A percentile compares a stretch with the other conserved stretches of the same genome.
phyloP scores from a whole-genome alignment of 805 yeast genomes.

The Ogataea nonfermentans region DNA sequence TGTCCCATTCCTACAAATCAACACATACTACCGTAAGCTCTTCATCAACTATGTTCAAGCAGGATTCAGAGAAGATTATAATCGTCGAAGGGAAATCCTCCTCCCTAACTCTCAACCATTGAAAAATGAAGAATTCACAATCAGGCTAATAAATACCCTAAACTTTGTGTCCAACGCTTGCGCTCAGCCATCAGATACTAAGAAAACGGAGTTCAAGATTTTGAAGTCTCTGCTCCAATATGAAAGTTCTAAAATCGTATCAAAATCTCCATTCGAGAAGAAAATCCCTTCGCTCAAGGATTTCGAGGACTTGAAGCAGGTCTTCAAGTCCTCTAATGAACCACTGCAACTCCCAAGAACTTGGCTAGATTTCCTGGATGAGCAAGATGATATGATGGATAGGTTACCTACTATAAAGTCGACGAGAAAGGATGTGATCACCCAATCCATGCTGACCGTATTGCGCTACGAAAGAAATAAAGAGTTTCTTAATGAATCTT shows the following conservation, averaged over 20 bases:
- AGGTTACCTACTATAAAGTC: not conserved
- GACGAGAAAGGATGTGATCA: constrained; percentile 2
- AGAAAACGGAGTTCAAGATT: constrained; percentile 16
- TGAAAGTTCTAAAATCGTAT: constrained; percentile 22
- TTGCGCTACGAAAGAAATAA: constrained; percentile 23
- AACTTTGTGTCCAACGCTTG: constrained; percentile 29
- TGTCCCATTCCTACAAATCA: constrained; percentile 12
- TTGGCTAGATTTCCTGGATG: not conserved
- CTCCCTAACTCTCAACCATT: constrained; percentile 3
- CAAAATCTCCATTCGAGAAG: not conserved
- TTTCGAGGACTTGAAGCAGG: constrained; percentile 3
- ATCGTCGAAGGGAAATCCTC: constrained; percentile 13
- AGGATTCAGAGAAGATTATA: constrained; percentile 26
- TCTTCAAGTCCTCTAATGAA: not conserved
- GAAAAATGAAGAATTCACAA: constrained; percentile 11
- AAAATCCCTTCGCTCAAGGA: constrained; percentile 9
- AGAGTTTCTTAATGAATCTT: constrained; percentile 23
- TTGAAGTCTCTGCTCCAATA: constrained; percentile 22
- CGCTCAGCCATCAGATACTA: constrained; percentile 5
- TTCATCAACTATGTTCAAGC: constrained; percentile 17
- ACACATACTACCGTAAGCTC: constrained; percentile 6
- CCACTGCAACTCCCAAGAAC: not conserved
- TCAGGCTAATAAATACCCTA: constrained; percentile 24
- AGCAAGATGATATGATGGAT: not conserved
- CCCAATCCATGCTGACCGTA: constrained; percentile 10